Evolutionary conservation across 2,329 filamentous ascomycete species (phyloP).

Genomic region (Emmonsiellopsis sp.): DNA sequence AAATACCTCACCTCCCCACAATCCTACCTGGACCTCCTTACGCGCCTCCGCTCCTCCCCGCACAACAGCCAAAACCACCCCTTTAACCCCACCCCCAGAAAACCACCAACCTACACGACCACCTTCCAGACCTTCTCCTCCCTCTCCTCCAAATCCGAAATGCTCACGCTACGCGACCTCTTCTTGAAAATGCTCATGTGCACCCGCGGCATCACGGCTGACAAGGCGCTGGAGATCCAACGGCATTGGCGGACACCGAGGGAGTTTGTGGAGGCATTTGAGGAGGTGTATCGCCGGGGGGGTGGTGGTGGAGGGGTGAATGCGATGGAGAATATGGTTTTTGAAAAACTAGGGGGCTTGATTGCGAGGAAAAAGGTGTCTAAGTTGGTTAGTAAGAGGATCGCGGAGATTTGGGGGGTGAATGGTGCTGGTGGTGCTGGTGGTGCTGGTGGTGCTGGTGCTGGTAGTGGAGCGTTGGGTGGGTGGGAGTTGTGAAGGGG

Average conservation of each 20-base stretch:
- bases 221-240: slow-evolving; percentile 72
- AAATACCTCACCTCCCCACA: slow-evolving; percentile 45
- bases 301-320: slow-evolving; percentile 40
- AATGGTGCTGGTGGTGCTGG: slow-evolving; percentile 5
- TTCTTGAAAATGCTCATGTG: slow-evolving; percentile 84
- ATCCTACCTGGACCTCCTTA: slow-evolving; percentile 58
- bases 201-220: slow-evolving; percentile 62
- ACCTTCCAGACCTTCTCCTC: slow-evolving; percentile 64
- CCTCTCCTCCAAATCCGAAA: slow-evolving; percentile 64
- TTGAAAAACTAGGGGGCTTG: slow-evolving; percentile 44
- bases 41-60: slow-evolving; percentile 47
- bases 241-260: slow-evolving; percentile 66
- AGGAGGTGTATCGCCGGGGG: slow-evolving; percentile 35
- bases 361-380: slow-evolving; percentile 60
- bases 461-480: not conserved
- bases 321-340: slow-evolving; percentile 52
- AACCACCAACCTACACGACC: slow-evolving; percentile 44
- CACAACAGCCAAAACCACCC: slow-evolving; percentile 41
- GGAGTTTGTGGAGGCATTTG: slow-evolving; percentile 61
- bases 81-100: slow-evolving; percentile 42
- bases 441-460: not conserved
- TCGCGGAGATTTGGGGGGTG: slow-evolving; percentile 61
- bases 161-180: slow-evolving; percentile 62
- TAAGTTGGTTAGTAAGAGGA: slow-evolving; percentile 55
- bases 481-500: not conserved